Evolutionary conservation across 2,329 filamentous ascomycete genomes (phyloP), one percentile per base, ranked within the genome.

Genomic region (Neopestalotiopsis rosae): DNA sequence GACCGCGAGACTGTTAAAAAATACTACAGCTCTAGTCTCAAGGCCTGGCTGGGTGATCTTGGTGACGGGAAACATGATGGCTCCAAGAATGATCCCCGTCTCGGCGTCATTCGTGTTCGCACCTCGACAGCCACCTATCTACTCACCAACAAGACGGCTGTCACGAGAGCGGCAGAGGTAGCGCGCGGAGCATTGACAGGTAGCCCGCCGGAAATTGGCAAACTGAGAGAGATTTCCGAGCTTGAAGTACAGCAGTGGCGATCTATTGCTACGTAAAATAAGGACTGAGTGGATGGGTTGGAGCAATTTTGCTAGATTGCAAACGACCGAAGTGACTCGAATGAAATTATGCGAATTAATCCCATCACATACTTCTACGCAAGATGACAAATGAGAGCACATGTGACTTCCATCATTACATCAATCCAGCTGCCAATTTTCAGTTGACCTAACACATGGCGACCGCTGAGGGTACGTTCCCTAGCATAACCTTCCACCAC

Each of bases 21-120:
- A 81, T 89, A 94, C 81, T 97, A 97, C 81, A 91, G 85, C 28
- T 87, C 90, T 0, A 78, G 85, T 0, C 84, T 97, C 70, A 95
- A 94, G 84, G 92, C 93, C 0, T 97, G 94, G 94, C 77, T 97
- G n/a, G 94, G 94, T 5, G 94, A 97, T 72, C 86, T 97, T 20
- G 92, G 91, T 28, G 94, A 97, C 72, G 94, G 94, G 61, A 89
- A 87, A 69, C 94, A 97, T 77, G 92, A 97, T 72, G 94, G 94
- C 34, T 91, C 92, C 1, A 90, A 91, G 70, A 88, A 93, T 1
- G 94, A 97, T 76, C 94, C 94, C 13, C 87, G 94, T 24, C 93
- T 97, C 73, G 93, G 90, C 52, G 82, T 97, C 72, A 97, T 97
- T 75, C 90, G 90, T 68, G 90, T 97, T 71, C 90, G 90, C 83